Percentiles rank a stretch among this genome's conserved stretches.
Conservation (phyloP, 2,329 filamentous ascomycete genomes). For the Spiromastix sp. region DNA sequence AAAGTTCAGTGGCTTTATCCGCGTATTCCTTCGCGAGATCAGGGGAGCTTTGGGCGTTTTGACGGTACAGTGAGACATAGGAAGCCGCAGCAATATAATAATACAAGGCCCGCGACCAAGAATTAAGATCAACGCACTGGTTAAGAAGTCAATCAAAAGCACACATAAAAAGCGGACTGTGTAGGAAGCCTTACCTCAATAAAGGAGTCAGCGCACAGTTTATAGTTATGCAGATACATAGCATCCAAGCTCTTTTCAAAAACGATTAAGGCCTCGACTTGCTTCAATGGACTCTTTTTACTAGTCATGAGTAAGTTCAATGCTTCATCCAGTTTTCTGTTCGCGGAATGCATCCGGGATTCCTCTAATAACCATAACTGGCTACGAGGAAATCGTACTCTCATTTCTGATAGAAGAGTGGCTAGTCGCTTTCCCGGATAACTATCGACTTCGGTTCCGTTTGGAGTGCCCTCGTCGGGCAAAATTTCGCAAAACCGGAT, state of each 20-base stretch:
- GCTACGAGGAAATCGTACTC: slow-evolving; percentile 66
- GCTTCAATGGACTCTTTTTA: slow-evolving; percentile 64
- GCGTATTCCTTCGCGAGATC: slow-evolving; percentile 47
- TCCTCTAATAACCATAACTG: slow-evolving; percentile 84
- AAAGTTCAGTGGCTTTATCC: slow-evolving; percentile 54
- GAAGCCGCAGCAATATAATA: slow-evolving; percentile 75
- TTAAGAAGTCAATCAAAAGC: neutral
- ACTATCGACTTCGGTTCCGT: slow-evolving; percentile 44
- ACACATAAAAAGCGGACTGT: neutral
- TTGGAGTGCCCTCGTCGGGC: slow-evolving; percentile 41
- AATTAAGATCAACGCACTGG: slow-evolving; percentile 66
- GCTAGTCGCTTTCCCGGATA: slow-evolving; percentile 62
- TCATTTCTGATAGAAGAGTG: slow-evolving; percentile 62
- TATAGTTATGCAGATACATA: slow-evolving; percentile 71
- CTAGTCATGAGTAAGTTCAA: slow-evolving; percentile 53
- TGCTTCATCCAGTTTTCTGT: slow-evolving; percentile 56
- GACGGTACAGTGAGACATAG: slow-evolving; percentile 71
- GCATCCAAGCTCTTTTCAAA: slow-evolving; percentile 74
- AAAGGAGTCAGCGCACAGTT: slow-evolving; percentile 64
- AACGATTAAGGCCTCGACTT: slow-evolving; percentile 72
- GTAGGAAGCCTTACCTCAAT: slow-evolving; percentile 38
- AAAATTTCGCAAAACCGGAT: slow-evolving; percentile 83
- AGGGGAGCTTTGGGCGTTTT: slow-evolving; percentile 20
- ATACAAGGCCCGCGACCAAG: slow-evolving; percentile 84
- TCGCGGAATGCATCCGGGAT: slow-evolving; percentile 61